phyloP scores from a whole-genome alignment of 257 asterid species.

The Jaltomata sinuosa region DNA sequence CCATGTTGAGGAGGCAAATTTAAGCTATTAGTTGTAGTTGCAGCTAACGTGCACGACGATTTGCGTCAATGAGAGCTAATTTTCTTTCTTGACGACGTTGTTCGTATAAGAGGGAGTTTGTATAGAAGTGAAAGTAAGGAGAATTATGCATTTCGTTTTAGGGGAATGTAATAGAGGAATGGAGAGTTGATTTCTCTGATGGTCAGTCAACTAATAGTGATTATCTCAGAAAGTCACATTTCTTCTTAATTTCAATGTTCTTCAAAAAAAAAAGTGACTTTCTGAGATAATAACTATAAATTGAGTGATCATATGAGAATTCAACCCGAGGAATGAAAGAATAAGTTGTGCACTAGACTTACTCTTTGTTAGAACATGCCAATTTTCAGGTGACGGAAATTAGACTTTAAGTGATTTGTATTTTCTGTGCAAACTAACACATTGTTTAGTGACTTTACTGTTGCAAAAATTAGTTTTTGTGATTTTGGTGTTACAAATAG shows the following conservation, averaged over 20 bases:
- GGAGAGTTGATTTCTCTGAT: too few relatives aligned
- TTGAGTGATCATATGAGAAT: background rate
- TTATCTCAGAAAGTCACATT: background rate
- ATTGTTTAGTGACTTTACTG: too few relatives aligned
- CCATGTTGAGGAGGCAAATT: background rate
- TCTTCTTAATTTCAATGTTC: too few relatives aligned
- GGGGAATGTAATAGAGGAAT: too few relatives aligned
- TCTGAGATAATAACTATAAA: background rate
- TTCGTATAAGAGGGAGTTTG: background rate
- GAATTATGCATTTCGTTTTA: background rate
- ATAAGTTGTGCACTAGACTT: background rate
- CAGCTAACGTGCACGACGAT: background rate
- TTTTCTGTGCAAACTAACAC: too few relatives aligned
- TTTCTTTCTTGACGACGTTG: background rate
- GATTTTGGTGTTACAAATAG: too few relatives aligned
- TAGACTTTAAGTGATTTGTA: background rate
- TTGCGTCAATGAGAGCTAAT: background rate
- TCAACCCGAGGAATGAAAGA: background rate
- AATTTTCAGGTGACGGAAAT: background rate
- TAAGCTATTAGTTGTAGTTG: background rate
- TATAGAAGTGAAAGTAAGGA: background rate
- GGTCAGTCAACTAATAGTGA: background rate
- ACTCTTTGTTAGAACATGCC: background rate
- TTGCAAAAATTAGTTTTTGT: too few relatives aligned
- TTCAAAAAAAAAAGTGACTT: too few relatives aligned